Evolutionary conservation across 352 stramenopile species (phyloP).

Genomic region (Phytopythium montanum): DNA sequence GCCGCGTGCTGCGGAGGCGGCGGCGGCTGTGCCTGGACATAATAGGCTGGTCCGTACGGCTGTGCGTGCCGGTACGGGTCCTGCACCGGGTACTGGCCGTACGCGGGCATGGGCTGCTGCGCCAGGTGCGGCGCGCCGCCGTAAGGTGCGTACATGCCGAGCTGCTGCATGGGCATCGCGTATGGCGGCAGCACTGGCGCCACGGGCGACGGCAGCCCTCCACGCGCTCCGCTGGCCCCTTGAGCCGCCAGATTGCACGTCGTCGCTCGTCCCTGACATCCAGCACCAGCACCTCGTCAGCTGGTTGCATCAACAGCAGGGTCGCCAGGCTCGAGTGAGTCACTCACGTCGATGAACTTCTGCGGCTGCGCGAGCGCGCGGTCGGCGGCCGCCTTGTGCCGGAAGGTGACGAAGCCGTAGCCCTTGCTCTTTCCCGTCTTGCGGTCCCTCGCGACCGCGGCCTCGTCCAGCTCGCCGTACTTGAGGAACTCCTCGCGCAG

Average conservation of each 20-base stretch:
- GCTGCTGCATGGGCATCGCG: slow-evolving; percentile 17
- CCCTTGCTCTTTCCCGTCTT: slow-evolving; percentile 60
- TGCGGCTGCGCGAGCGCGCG: slow-evolving; percentile 51
- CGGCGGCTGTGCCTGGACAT: slow-evolving; percentile 17
- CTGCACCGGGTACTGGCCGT: slow-evolving; percentile 21
- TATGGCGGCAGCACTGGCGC: slow-evolving; percentile 17
- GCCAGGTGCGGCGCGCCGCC: slow-evolving; percentile 4
- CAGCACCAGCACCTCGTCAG: background rate
- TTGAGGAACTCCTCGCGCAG: slow-evolving; percentile 55
- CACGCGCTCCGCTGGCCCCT: slow-evolving; percentile 12
- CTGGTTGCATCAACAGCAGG: background rate
- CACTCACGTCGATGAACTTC: slow-evolving; percentile 66
- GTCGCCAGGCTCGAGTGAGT: too few relatives aligned
- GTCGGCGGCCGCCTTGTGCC: slow-evolving; percentile 35
- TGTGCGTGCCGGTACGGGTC: slow-evolving; percentile 24
- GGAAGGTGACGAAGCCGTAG: slow-evolving; percentile 69
- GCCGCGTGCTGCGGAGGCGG: slow-evolving; percentile 6
- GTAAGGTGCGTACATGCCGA: slow-evolving; percentile 27
- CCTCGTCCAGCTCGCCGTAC: slow-evolving; percentile 58
- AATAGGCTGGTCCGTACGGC: slow-evolving; percentile 21
- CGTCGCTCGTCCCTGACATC: slow-evolving; percentile 40
- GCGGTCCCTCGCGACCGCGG: slow-evolving; percentile 41
- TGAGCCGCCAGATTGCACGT: slow-evolving; percentile 58
- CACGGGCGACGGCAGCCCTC: slow-evolving; percentile 10
- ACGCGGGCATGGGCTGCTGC: slow-evolving; percentile 18